These are phyloP conservation scores for Cryptococcus maquisensis DNA, from an alignment of 1,284 basidiomycete genomes.

Conservation along the genomic window DNA sequence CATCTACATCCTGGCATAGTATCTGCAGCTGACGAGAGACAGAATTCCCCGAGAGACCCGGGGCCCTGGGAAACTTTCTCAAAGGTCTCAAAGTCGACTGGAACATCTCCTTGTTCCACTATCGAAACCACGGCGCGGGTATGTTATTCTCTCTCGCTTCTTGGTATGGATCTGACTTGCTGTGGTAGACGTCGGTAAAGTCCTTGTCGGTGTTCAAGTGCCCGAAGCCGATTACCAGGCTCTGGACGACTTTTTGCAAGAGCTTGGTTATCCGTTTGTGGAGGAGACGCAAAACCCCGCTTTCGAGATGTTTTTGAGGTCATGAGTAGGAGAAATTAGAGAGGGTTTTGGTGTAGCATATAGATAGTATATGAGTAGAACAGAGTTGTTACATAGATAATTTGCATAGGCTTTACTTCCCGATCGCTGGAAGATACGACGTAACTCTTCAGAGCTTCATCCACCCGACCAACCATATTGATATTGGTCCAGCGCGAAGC, in stretches of 20 bases:
- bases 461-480: too few relatives aligned
- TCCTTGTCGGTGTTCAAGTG: constrained; percentile 91
- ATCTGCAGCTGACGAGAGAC: neutral
- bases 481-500: too few relatives aligned
- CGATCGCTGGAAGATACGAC: too few relatives aligned
- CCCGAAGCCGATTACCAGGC: constrained; percentile 60
- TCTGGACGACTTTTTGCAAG: constrained; percentile 70
- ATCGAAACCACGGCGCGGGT: constrained; percentile 95
- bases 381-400: too few relatives aligned
- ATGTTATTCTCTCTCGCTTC: constrained; percentile 36
- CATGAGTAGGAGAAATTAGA: neutral
- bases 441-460: too few relatives aligned
- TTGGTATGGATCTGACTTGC: neutral
- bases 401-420: too few relatives aligned
- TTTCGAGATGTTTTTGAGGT: constrained; percentile 67
- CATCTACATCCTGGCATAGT: neutral
- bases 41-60: constrained; percentile 97
- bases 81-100: constrained; percentile 74
- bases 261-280: constrained; percentile 79
- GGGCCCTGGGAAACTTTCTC: constrained; percentile 85
- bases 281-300: constrained; percentile 91
- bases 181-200: constrained; percentile 73
- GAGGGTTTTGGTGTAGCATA: neutral
- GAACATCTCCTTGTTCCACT: constrained; percentile 97
- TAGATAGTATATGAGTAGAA: too few relatives aligned